Evolutionary conservation across 441 rosid genomes (phyloP).

Genomic region (Brassica hybrid): DNA sequence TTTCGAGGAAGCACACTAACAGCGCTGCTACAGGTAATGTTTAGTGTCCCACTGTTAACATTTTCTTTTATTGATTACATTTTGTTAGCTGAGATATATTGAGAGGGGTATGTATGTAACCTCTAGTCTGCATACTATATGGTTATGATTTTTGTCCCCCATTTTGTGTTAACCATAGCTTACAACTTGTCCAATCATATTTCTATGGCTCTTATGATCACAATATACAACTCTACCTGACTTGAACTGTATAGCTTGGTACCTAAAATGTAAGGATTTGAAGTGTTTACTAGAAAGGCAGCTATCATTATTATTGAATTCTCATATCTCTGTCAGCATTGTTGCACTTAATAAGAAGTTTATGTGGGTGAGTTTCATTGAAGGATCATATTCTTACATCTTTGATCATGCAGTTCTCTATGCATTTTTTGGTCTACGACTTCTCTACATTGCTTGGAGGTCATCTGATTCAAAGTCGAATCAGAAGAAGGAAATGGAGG

Average conservation of each 20-base stretch:
- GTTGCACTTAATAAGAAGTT: conserved; percentile 7
- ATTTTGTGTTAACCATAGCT: background rate
- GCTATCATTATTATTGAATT: background rate
- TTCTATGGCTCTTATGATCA: background rate
- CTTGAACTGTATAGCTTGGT: background rate
- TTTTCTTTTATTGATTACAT: background rate
- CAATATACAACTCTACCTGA: background rate
- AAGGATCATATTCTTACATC: conserved; percentile 1
- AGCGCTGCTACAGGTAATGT: conserved; percentile 93
- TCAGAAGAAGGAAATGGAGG: conserved; percentile 98
- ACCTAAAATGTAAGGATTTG: background rate
- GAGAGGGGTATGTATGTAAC: background rate
- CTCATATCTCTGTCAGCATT: conserved; percentile 5
- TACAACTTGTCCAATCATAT: background rate
- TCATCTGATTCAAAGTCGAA: conserved; percentile 82
- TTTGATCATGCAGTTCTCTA: conserved; percentile 70
- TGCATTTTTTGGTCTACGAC: conserved; percentile 86
- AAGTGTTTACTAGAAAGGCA: background rate
- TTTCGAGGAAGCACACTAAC: conserved; percentile 98
- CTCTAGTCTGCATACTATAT: background rate
- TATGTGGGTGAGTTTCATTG: conserved; percentile 17
- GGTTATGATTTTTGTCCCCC: background rate
- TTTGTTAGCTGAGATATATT: background rate
- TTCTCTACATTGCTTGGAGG: conserved; percentile 98
- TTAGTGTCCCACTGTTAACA: background rate